phyloP scores from a whole-genome alignment of 129 eudicot genomes.

The Calendula officinalis region DNA sequence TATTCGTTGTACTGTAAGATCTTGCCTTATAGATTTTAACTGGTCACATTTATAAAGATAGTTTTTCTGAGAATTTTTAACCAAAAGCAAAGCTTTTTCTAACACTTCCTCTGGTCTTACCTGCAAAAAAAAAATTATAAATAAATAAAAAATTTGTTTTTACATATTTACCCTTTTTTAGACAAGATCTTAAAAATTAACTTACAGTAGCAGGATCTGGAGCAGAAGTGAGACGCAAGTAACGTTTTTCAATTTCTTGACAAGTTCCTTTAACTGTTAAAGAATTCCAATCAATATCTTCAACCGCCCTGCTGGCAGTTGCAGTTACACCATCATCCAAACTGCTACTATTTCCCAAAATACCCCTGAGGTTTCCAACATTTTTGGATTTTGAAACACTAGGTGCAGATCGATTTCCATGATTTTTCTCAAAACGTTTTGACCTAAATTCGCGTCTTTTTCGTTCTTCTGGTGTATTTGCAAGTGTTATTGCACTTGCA shows the following conservation, averaged over 20 bases:
- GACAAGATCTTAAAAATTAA: background rate
- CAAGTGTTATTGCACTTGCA: conserved; percentile 62
- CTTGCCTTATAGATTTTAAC: conserved; percentile 92
- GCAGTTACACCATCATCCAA: conserved; percentile 52
- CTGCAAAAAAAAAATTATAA: conserved; percentile 36
- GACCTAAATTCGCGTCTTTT: conserved; percentile 91
- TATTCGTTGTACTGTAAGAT: conserved; percentile 92
- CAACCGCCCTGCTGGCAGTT: conserved; percentile 72
- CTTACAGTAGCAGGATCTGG: conserved; percentile 98
- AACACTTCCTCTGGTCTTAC: conserved; percentile 97
- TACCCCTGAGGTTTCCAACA: conserved; percentile 54
- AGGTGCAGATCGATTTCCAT: conserved; percentile 45
- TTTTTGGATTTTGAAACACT: conserved; percentile 41
- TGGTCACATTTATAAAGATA: conserved; percentile 95
- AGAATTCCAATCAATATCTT: conserved; percentile 98
- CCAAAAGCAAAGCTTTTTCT: conserved; percentile 78
- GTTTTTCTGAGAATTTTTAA: conserved; percentile 74
- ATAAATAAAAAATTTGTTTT: no score
- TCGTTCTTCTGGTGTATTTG: conserved; percentile 78
- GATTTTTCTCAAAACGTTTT: conserved; percentile 83
- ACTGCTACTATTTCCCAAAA: conserved; percentile 51
- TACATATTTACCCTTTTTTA: no score
- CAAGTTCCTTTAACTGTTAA: conserved; percentile 93
- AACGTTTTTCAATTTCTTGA: conserved; percentile 93
- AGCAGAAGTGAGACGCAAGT: conserved; percentile 95